Evolutionary conservation across 331 rosid genomes (phyloP), one percentile per base, ranked within the genome.

Genomic region (Prunus yedoensis): DNA sequence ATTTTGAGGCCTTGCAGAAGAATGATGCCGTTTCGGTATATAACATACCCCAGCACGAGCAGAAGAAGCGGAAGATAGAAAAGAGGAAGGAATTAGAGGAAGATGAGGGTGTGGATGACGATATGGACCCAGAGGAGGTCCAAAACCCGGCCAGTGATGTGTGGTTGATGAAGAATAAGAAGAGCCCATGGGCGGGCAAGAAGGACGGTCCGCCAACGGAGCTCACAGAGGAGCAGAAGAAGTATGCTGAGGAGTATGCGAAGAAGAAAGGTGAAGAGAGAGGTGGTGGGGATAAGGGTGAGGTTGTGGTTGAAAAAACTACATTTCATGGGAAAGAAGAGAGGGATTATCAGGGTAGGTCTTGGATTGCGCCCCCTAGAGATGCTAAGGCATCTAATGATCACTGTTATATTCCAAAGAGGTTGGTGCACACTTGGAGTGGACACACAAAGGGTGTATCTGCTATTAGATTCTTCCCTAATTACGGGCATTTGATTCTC

Each of bases 401-500:
- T 64, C 97, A 95, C 53, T 95, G 99, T 75, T 95, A 90, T 76
- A 95, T 95, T 61, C 99, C 99, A 0, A 95, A 95, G 86, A 89
- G 99, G 80, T 83, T 92, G 85, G 97, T 95, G 77, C 99, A 92
- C 78, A 95, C 99, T 17, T 95, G 99, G 99, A 95, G 99, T 62
- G 99, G 99, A n/a, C 99, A 95, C 78, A 95, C 99, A 0, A 92
- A 89, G 82, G 96, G 99, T 10, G 99, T 95, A 49, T 88, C 96
- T 3, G 99, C 99, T 1, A 95, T 95, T 61, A 71, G 99, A 60
- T 95, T 95, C 85, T 95, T 92, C 88, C 99, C 99, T 0, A 92
- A 79, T 79, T 79, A 74, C 15, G 99, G 97, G 8, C 99, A 95
- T 80, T 89, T 95, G 92, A 83, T 95, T 70, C 87, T 95, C 5